Evolutionary conservation across 2,329 filamentous ascomycete species (phyloP), one percentile per base, ranked within the genome.

Genomic region (Scolecobasidium constrictum): DNA sequence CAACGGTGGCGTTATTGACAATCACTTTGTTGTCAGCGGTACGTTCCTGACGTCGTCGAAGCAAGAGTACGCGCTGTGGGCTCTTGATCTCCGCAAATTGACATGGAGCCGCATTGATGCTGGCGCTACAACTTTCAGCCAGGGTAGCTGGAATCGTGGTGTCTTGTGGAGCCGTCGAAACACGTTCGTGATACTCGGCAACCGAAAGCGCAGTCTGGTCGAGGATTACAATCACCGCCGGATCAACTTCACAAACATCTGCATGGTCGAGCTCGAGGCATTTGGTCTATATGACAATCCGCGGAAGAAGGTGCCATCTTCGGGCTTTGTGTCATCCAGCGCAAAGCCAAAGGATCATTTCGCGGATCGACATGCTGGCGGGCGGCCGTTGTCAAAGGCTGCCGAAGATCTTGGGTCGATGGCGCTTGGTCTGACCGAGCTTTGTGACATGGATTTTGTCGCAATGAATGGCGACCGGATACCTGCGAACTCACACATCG

Each of bases 261-360:
- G 92, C 60, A 83, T 96, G 72, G 90, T 98, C 6, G 92, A 98
- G 61, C 71, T 98, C 9, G 92, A 98, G 58, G 88, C 92, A 0
- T 98, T 96, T 66, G 92, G 92, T 1, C 79, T 98, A 35, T 96
- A 95, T 59, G 90, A 96, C 57, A 98, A 96, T 58, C 88, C 92
- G 9, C 78, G 88, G 49, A 83, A 81, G 57, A 77, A 73, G 1
- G 69, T 77, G 4, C 84, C 90, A 1, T 78, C 86, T 52, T 93
- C 87, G 1, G 83, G 80, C 7, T 95, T 92, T 59, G 72, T 82
- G 44, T 95, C 88, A 1, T 81, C 86, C 18, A 94, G 87, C 63
- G 82, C 73, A 62, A 65, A 86, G 7, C 52, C 56, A 69, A 21
- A 5, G 19, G 21, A 44, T 3, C 21, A 19, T 2, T 13, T 34